Evolutionary conservation across 2,329 filamentous ascomycete genomes (phyloP).

Genomic region (Trichoderma koningiopsis): DNA sequence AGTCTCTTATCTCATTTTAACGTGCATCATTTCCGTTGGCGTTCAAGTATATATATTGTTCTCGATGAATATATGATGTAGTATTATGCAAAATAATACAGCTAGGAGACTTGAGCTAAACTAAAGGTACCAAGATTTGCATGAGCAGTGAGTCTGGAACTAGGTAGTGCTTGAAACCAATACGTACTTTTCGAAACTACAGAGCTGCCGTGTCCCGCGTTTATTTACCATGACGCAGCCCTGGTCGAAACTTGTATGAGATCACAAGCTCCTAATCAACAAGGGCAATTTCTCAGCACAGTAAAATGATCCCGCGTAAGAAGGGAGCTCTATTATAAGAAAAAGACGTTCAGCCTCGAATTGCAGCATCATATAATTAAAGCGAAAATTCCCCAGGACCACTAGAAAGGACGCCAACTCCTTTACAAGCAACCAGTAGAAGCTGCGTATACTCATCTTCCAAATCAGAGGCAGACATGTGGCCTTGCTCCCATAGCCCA

Average conservation of each 20-base stretch:
- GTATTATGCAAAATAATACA: not conserved
- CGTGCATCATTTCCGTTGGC: not conserved
- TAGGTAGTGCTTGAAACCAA: not conserved
- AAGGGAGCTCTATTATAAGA: not conserved
- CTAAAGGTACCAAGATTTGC: not conserved
- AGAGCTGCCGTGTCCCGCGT: too few relatives aligned
- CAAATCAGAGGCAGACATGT: not conserved
- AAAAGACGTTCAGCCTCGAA: not conserved
- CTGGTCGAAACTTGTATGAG: too few relatives aligned
- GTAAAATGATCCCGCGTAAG: too few relatives aligned
- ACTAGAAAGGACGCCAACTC: not conserved
- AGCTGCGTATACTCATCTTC: not conserved
- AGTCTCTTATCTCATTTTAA: not conserved
- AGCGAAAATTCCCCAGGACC: not conserved
- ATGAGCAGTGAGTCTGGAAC: not conserved
- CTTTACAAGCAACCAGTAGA: not conserved
- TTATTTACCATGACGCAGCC: not conserved
- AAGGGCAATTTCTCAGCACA: too few relatives aligned
- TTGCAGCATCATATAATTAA: not conserved
- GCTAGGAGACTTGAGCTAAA: too few relatives aligned
- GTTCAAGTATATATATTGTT: not conserved
- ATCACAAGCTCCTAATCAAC: too few relatives aligned
- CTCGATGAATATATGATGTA: not conserved
- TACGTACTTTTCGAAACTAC: not conserved
- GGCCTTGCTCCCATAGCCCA: not conserved